A percentile compares a stretch with the other conserved stretches of the same genome.
These are phyloP conservation scores for Carallia pectinifolia DNA, from an alignment of 345 rosid genomes.

Conservation along the genomic window DNA sequence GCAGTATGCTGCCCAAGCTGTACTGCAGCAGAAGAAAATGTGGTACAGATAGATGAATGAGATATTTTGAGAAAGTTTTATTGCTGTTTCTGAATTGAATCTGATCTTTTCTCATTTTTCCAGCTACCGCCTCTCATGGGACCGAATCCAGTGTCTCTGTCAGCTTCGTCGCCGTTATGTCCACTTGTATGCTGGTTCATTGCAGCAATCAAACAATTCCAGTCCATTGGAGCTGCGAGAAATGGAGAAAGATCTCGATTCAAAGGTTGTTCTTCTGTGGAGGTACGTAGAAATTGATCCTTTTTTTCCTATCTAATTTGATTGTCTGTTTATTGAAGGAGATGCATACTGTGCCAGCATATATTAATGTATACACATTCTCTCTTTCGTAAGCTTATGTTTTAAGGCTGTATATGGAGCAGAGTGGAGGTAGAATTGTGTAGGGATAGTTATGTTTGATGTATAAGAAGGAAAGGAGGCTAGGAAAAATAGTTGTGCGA, in stretches of 20 bases:
- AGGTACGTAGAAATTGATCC: slow-evolving; percentile 45
- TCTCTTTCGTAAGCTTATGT: too few relatives aligned
- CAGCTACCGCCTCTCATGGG: slow-evolving; percentile 94
- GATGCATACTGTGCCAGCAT: background rate
- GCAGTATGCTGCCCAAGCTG: slow-evolving; percentile 91
- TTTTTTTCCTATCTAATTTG: background rate
- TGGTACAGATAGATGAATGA: slow-evolving; percentile 42
- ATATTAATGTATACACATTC: too few relatives aligned
- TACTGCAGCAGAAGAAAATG: slow-evolving; percentile 74
- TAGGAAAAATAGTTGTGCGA: too few relatives aligned
- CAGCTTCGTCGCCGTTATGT: slow-evolving; percentile 85
- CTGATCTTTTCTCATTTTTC: slow-evolving; percentile 23
- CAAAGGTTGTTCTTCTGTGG: slow-evolving; percentile 94
- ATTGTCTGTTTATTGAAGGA: background rate
- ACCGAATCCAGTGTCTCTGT: slow-evolving; percentile 68
- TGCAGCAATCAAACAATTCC: slow-evolving; percentile 63
- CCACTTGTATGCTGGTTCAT: slow-evolving; percentile 70
- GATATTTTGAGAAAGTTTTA: background rate
- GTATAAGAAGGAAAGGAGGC: too few relatives aligned
- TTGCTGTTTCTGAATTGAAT: slow-evolving; percentile 20
- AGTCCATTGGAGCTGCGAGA: slow-evolving; percentile 65
- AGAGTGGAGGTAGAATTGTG: too few relatives aligned
- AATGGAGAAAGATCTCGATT: slow-evolving; percentile 88
- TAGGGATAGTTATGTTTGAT: too few relatives aligned
- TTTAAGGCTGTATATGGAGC: too few relatives aligned